Base-by-base conservation (phyloP, 2,329 filamentous ascomycete genomes). In the Cercospora janseana region DNA sequence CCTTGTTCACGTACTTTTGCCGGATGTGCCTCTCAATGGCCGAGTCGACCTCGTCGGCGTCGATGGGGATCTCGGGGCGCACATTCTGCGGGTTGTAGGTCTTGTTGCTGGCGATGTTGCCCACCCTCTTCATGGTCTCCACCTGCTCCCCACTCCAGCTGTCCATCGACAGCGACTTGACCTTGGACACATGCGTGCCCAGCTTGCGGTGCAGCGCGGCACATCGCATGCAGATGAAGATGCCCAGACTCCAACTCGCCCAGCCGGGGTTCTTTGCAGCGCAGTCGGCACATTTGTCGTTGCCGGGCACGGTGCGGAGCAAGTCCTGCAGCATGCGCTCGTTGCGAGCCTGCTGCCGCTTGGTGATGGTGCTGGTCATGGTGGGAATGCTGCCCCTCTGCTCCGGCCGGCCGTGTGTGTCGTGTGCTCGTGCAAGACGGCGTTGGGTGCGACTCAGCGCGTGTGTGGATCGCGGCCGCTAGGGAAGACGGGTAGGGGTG, bases 91-190 rank as follows among this genome's bases (percentile, higher is more conserved):
- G 86, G 66, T 98, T 98, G 73, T 89, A 96, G 51, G 83, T 81
- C 68, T 86, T 85, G 75, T 98, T 98, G 49, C 89, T 94, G 31
- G 82, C 79, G 41, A 78, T 72, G 67, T 98, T 98, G 64, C 93
- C 93, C 62, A 89, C 85, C 65, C 86, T 86, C 73, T 88, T 93
- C 93, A 98, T 98, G 65, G 86, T 92, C 88, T 98, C 93, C 57
- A 98, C 91, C 73, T 98, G 93, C 54, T 97, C 93, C 65, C 86
- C 85, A 41, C 87, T 84, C 93, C 93, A 98, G 60, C 86, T 93
- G 72, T 98, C 93, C 91, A 98, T 97, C 70, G 87, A 97, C 73
- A 98, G 72, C 28, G 91, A 97, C 72, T 98, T 98, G 75, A 98
- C 90, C 71, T 98, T 98, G 60, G 91, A 96, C 57, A 98, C 89